Evolutionary conservation across 768 basidiomycete species (phyloP).

Genomic region (Boletus vermiculosoides): DNA sequence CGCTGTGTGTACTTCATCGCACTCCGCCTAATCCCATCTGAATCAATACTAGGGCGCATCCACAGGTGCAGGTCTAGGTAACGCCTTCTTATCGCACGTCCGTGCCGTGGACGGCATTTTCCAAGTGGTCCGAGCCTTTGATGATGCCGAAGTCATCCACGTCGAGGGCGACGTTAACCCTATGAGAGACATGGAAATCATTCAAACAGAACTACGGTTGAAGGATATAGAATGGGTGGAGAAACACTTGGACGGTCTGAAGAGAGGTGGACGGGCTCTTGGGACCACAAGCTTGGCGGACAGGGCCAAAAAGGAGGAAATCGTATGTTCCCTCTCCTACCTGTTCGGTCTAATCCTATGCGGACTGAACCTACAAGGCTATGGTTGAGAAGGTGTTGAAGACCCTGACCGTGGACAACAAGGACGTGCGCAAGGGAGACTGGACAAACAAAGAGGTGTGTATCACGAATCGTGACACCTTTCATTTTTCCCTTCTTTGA

Average conservation of each 20-base stretch:
- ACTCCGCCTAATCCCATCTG: slow-evolving; percentile 12
- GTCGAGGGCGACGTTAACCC: slow-evolving; percentile 99
- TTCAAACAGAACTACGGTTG: slow-evolving; percentile 87
- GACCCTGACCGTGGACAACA: slow-evolving; percentile 71
- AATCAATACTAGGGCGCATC: slow-evolving; percentile 72
- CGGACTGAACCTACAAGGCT: slow-evolving; percentile 47
- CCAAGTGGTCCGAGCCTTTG: slow-evolving; percentile 96
- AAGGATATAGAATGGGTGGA: slow-evolving; percentile 99
- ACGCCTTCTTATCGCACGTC: slow-evolving; percentile 96
- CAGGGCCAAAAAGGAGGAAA: slow-evolving; percentile 95
- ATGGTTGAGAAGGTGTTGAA: slow-evolving; percentile 84
- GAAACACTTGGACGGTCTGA: slow-evolving; percentile 78
- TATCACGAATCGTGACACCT: slow-evolving; percentile 5
- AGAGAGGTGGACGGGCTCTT: slow-evolving; percentile 69
- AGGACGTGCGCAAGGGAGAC: slow-evolving; percentile 89
- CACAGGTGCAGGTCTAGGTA: slow-evolving; percentile 96
- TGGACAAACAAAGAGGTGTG: slow-evolving; percentile 97
- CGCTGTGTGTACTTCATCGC: slow-evolving; percentile 55
- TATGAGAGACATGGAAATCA: slow-evolving; percentile 95
- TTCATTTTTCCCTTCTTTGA: slow-evolving; percentile 29
- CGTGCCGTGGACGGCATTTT: slow-evolving; percentile 99
- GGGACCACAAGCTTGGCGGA: slow-evolving; percentile 82
- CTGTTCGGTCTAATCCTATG: slow-evolving; percentile 1
- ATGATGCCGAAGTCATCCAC: slow-evolving; percentile 98
- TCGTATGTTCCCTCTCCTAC: slow-evolving; percentile 48